Evolutionary conservation across 352 stramenopile genomes (phyloP), one percentile per base, ranked within the genome.

Genomic region (Phytophthora cajani): DNA sequence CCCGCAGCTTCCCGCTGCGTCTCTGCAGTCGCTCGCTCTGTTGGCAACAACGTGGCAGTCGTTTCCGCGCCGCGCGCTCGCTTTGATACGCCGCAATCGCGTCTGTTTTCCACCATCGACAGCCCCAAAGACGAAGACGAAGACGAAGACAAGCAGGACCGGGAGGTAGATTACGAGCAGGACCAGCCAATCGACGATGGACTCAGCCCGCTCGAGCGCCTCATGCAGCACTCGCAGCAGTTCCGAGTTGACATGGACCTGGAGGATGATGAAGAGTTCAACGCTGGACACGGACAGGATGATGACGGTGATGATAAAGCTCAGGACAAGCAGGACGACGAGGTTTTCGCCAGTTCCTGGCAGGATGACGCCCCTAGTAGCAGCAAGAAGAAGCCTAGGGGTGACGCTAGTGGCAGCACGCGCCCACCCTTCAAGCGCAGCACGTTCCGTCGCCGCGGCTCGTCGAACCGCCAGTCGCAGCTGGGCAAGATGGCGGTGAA

Each of bases 161-260:
- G 19, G 21, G 19, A 52, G 9, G 30, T 58, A 9, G 52, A 62
- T 3, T 2, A 32, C 30, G 36, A 32, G 8, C 14, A 44, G 8
- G 40, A 56, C 0, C 16, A 61, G 59, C 36, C 40, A 52, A 51
- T 58, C 17, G 62, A 85, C 47, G 69, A 67, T 14, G 73, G 81
- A 11, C 32, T 87, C 65, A 91, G 77, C 71, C 80, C 84, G 27
- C 85, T 94, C 1, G 83, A 92, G 67, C 81, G 81, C 8, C 73
- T 94, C 30, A 40, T 92, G 68, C 81, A 87, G 62, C 79, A 90
- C 70, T 88, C 82, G 64, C 74, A 89, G 67, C 67, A 90, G 46
- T 94, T 90, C 71, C 82, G 68, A 33, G 25, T 83, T 33, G 66
- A 82, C 5, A 75, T 74, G 62, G 77, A 66, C 17, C 51, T 53